phyloP scores from a whole-genome alignment of 805 yeast genomes.

The Millerozyma miso region DNA sequence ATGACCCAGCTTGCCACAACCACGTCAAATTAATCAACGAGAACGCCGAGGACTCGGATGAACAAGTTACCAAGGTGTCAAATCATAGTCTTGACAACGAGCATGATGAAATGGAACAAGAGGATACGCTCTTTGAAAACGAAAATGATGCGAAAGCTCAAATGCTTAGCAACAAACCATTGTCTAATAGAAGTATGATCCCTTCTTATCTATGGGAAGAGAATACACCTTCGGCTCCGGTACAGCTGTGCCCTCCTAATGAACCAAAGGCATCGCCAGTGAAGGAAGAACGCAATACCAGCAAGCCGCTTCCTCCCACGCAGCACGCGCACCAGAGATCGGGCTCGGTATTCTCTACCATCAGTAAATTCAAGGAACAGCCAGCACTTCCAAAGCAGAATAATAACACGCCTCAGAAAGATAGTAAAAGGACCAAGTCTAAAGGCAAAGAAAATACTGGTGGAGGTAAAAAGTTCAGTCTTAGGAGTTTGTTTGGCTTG shows the following conservation, averaged over 20 bases:
- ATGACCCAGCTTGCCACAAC: constrained; percentile 1
- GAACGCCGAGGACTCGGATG: constrained; percentile 3
- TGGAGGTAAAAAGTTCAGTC: constrained; percentile 27
- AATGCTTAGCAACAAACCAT: not conserved
- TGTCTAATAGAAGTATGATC: constrained; percentile 2
- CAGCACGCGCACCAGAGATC: constrained; percentile 13
- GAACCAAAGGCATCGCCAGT: not conserved
- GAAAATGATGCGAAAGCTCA: not conserved
- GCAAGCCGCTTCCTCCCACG: constrained; percentile 1
- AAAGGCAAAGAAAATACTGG: not conserved
- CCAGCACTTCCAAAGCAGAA: constrained; percentile 6
- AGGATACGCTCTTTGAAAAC: constrained; percentile 24
- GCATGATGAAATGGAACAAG: constrained; percentile 10
- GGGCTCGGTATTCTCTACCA: constrained; percentile 15
- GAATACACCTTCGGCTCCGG: not conserved
- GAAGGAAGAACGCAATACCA: not conserved
- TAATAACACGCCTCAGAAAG: constrained; percentile 10
- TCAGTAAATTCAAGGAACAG: constrained; percentile 8
- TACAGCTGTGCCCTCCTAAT: not conserved
- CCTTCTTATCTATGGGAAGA: not conserved
- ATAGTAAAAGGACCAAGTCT: constrained; percentile 13
- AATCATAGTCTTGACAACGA: constrained; percentile 1
- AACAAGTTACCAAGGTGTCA: constrained; percentile 3
- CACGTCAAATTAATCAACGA: constrained; percentile 9
- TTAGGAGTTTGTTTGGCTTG: constrained; percentile 34